These are phyloP conservation scores for Balakata baccata DNA, from an alignment of 345 rosid species.

Conservation along the genomic window DNA sequence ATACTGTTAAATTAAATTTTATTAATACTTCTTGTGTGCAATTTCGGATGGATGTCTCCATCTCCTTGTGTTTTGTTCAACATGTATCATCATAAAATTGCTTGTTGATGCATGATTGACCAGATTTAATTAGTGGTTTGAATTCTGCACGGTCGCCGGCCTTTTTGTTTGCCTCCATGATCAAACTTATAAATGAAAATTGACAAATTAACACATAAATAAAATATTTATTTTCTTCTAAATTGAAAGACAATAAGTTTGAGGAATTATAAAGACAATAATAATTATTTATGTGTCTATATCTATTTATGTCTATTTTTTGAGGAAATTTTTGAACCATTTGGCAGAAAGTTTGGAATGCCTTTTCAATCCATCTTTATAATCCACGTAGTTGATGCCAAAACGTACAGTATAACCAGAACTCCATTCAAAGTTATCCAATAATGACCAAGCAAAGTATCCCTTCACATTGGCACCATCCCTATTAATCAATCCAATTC, in stretches of 20 bases:
- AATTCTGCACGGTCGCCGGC: too few species aligned
- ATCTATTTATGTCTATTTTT: neutral
- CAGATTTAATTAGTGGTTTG: too few species aligned
- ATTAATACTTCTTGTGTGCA: too few species aligned
- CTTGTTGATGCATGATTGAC: too few species aligned
- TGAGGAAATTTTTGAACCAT: constrained; percentile 21
- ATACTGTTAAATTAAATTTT: too few species aligned
- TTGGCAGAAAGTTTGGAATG: constrained; percentile 21
- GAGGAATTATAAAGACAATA: too few species aligned
- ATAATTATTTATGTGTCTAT: too few species aligned
- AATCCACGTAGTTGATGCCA: constrained; percentile 24
- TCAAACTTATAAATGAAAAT: too few species aligned
- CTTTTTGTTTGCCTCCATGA: too few species aligned
- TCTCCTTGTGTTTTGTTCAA: too few species aligned
- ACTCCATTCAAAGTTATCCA: constrained; percentile 27
- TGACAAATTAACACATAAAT: neutral
- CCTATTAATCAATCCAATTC: neutral
- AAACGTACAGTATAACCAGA: constrained; percentile 22
- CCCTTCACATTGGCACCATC: constrained; percentile 25
- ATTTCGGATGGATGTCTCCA: too few species aligned
- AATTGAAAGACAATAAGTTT: neutral
- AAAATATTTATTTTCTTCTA: neutral
- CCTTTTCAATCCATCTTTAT: constrained; percentile 23
- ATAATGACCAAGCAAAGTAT: constrained; percentile 27
- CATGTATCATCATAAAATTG: too few species aligned